Evolutionary conservation across 352 stramenopile genomes (phyloP).

Genomic region (Elongisporangium prolatum): DNA sequence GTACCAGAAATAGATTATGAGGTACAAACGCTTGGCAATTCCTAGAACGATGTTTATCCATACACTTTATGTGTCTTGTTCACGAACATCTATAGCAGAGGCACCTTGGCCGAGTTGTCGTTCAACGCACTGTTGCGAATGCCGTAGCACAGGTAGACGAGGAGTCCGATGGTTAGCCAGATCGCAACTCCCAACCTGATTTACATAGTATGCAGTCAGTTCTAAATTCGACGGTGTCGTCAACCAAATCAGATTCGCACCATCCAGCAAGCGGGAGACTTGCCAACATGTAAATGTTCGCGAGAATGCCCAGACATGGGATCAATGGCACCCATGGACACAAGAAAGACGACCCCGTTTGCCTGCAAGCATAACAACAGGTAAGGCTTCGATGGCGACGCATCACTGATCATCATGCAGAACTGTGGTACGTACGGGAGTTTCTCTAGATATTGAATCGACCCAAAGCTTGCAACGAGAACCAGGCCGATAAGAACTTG

Average conservation of each 20-base stretch:
- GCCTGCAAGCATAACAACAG: constrained; percentile 8
- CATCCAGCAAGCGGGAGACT: constrained; percentile 49
- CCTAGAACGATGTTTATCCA: too few relatives aligned
- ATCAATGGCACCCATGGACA: constrained; percentile 58
- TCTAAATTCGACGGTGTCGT: neutral
- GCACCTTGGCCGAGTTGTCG: constrained; percentile 12
- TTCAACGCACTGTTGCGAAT: constrained; percentile 68
- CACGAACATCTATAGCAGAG: constrained; percentile 10
- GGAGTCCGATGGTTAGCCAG: constrained; percentile 57
- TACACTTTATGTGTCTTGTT: too few relatives aligned
- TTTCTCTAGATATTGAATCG: constrained; percentile 56
- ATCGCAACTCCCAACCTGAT: constrained; percentile 66
- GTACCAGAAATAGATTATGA: too few relatives aligned
- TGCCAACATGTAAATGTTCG: constrained; percentile 67
- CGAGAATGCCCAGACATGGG: constrained; percentile 51
- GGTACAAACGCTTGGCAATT: too few relatives aligned
- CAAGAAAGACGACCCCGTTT: constrained; percentile 39
- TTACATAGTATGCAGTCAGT: neutral
- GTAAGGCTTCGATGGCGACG: neutral
- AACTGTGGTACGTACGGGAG: constrained; percentile 25
- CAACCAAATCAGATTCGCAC: constrained; percentile 20
- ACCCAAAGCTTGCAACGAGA: constrained; percentile 36
- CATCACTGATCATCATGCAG: neutral
- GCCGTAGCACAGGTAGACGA: constrained; percentile 76
- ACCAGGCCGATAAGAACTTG: constrained; percentile 28